Base-by-base conservation (phyloP, 371 early-diverging fungal species). In the Actinomucor elegans region DNA sequence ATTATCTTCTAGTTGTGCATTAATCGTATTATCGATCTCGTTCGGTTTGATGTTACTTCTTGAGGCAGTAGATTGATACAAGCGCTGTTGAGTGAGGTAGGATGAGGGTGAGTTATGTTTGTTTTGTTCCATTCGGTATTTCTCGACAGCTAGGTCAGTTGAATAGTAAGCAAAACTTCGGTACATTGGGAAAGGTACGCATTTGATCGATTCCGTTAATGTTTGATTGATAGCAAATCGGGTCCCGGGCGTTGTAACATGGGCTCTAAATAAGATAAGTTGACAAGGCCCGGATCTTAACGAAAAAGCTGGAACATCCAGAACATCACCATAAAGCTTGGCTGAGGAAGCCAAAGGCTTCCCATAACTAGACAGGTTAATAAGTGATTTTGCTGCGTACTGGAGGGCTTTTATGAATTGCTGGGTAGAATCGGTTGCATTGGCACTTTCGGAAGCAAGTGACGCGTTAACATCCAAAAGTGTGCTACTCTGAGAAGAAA, bases 301-400 rank as follows among this genome's bases (percentile, higher is more conserved):
- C 9, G 60, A 34, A 38, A 75, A 75, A 10, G 72, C 57, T 36
- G 75, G 75, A 3, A 67, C 42, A 41, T 75, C 71, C 14, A 71
- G 14, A 1, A 75, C 50, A 20, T 71, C 62, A n/a, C 53, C 34
- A 18, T 64, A 61, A 0, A 75, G 48, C 15, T 34, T 62, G 2
- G 75, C 71, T 28, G 54, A 61, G 2, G 53, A 37, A 0, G 65
- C 61, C 5, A 69, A 36, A 1, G 41, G 45, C 21, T 59, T 61
- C 23, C 61, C 63, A 29, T 65, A 70, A 12, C 46, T 57, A 4
- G 75, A 64, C 8, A 32, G 26, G 15, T 38, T 35, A 23, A 65
- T 42, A 0, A 75, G 43, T 14, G 38, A 34, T 36, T 51, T 57
- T 1, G 64, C 27, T 0, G 75, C 69, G 12, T 32, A 20, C 38